phyloP scores from a whole-genome alignment of 805 yeast species.

The Brettanomyces sp. region DNA sequence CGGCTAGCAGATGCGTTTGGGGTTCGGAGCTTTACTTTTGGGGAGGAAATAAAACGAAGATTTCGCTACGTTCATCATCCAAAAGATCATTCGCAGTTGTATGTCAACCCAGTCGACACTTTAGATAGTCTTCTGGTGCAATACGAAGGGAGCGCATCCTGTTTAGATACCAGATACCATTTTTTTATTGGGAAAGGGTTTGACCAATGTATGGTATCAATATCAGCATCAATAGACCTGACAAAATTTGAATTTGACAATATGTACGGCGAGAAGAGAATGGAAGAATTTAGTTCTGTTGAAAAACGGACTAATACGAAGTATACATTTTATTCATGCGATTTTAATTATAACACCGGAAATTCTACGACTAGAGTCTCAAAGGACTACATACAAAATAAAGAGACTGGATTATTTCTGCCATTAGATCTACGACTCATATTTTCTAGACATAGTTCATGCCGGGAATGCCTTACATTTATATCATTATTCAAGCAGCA shows the following conservation, averaged over 20 bases:
- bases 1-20: constrained; percentile 4
- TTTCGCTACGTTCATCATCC: not conserved
- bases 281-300: not conserved
- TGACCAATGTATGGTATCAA: constrained; percentile 1
- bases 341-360: not conserved
- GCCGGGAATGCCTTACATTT: constrained; percentile 7
- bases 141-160: not conserved
- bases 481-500: constrained; percentile 6
- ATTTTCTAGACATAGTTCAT: constrained; percentile 14
- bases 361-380: not conserved
- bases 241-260: constrained; percentile 4
- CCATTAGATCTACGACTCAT: constrained; percentile 8
- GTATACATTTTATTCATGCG: not conserved
- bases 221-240: constrained; percentile 8
- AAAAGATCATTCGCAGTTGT: constrained; percentile 3
- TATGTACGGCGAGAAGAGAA: constrained; percentile 2
- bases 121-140: not conserved
- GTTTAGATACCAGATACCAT: not conserved
- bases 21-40: not conserved
- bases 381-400: not conserved
- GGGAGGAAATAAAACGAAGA: not conserved
- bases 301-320: not conserved
- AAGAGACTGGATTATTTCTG: not conserved
- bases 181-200: constrained; percentile 1
- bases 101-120: constrained; percentile 2